Evolutionary conservation across 2,329 filamentous ascomycete species (phyloP).

Genomic region (Neurospora sp.): DNA sequence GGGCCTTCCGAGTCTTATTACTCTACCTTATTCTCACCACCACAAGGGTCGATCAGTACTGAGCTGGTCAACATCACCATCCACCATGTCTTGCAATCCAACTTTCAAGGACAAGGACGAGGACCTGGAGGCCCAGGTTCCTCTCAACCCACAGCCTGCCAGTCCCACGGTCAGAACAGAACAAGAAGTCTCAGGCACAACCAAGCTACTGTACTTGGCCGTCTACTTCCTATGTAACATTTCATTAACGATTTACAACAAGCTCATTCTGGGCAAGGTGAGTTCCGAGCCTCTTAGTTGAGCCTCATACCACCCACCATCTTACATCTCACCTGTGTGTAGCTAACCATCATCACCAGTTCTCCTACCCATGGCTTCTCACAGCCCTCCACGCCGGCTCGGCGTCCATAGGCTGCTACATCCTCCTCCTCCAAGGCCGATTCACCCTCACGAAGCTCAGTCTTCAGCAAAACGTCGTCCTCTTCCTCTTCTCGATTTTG

Average conservation of each 20-base stretch:
- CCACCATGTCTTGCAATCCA: not conserved
- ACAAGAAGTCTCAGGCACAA: conserved; percentile 17
- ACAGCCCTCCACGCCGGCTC: conserved; percentile 50
- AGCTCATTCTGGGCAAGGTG: conserved; percentile 44
- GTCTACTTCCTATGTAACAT: conserved; percentile 29
- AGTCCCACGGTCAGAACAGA: conserved; percentile 18
- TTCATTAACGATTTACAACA: conserved; percentile 48
- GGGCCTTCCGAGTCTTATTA: not conserved
- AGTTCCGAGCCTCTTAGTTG: conserved; percentile 13
- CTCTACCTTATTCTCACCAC: not conserved
- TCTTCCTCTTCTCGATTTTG: conserved; percentile 48
- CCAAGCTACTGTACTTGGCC: conserved; percentile 17
- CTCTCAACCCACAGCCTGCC: not conserved
- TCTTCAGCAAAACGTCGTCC: conserved; percentile 42
- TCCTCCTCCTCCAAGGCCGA: conserved; percentile 40
- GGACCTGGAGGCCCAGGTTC: conserved; percentile 15
- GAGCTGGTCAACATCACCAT: not conserved
- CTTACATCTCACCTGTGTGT: not conserved
- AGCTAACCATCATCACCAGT: conserved; percentile 27
- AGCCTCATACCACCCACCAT: not conserved
- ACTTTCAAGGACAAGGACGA: not conserved
- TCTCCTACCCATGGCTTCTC: conserved; percentile 51
- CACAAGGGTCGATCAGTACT: not conserved
- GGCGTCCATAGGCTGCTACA: conserved; percentile 45
- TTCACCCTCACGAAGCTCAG: conserved; percentile 44